A percentile compares a stretch with the other conserved stretches of the same genome.
Conservation (phyloP, 2,329 filamentous ascomycete genomes). For the Pseudomassariella vexata region DNA sequence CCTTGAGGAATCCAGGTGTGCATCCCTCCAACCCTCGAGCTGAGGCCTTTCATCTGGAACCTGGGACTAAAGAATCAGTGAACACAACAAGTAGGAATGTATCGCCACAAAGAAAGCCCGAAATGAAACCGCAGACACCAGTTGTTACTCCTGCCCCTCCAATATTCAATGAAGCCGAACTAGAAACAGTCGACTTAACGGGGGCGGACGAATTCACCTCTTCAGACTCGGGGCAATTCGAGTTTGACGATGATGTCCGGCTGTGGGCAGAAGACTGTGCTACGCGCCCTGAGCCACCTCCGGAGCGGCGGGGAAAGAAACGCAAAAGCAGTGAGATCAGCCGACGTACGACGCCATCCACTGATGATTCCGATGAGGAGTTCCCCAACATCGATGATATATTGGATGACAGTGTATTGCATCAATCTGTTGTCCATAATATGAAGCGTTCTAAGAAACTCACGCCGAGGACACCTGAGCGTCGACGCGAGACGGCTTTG, state of each 20-base stretch:
- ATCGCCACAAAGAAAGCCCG: conserved; percentile 12
- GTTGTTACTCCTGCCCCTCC: no score
- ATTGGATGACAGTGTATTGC: conserved; percentile 22
- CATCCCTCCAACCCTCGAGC: conserved; percentile 8
- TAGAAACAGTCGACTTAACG: conserved; percentile 29
- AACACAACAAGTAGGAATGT: conserved; percentile 20
- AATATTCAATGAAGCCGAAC: conserved; percentile 19
- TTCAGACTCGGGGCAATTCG: conserved; percentile 18
- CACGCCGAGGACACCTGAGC: conserved; percentile 15
- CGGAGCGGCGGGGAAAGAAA: conserved; percentile 38
- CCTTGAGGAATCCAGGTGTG: conserved; percentile 18
- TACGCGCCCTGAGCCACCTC: conserved; percentile 28
- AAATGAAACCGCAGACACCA: conserved; percentile 17
- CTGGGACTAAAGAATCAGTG: no score
- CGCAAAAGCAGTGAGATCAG: conserved; percentile 45
- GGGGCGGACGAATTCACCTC: conserved; percentile 19
- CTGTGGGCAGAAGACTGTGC: conserved; percentile 39
- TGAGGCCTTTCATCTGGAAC: no score
- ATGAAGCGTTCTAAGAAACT: conserved; percentile 25
- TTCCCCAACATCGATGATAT: conserved; percentile 50
- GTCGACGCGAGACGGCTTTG: neutral
- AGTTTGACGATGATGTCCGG: conserved; percentile 23
- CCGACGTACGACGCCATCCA: conserved; percentile 17
- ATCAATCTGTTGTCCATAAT: conserved; percentile 25
- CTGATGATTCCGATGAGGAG: conserved; percentile 31